These are phyloP conservation scores for Aureobasidium vineae DNA, from an alignment of 2,329 filamentous ascomycete species.

Conservation along the genomic window DNA sequence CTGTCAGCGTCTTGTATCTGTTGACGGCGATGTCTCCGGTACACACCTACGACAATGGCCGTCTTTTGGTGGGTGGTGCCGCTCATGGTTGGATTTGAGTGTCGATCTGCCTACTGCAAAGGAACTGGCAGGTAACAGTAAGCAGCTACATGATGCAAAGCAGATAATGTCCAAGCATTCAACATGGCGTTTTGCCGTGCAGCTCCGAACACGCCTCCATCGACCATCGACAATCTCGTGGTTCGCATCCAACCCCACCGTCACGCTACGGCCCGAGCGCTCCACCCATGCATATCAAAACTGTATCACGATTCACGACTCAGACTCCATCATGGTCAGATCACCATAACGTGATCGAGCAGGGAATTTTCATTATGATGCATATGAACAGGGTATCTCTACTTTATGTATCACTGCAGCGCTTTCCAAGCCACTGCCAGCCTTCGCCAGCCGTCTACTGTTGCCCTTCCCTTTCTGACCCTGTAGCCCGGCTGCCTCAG, in stretches of 20 bases:
- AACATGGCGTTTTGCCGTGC: conserved; percentile 7
- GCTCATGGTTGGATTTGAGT: conserved; percentile 1
- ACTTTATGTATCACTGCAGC: conserved; percentile 13
- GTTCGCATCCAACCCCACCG: conserved; percentile 3
- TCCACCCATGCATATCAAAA: conserved; percentile 9
- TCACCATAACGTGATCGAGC: conserved; percentile 5
- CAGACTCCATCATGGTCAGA: neutral
- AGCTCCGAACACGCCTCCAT: neutral
- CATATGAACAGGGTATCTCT: conserved; percentile 19
- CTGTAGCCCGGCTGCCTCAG: conserved; percentile 49
- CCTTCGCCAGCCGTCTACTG: conserved; percentile 50
- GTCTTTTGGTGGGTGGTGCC: conserved; percentile 41
- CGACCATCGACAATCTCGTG: conserved; percentile 4
- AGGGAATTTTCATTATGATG: conserved; percentile 19
- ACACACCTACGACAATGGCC: conserved; percentile 55
- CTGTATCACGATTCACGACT: neutral
- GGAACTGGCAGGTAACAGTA: conserved; percentile 8
- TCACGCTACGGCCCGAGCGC: conserved; percentile 10
- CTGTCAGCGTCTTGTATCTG: conserved; percentile 22
- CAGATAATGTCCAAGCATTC: conserved; percentile 17
- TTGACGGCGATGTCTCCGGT: neutral
- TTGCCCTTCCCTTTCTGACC: conserved; percentile 48
- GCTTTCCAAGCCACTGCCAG: conserved; percentile 60
- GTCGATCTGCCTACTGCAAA: conserved; percentile 2
- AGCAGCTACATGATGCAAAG: conserved; percentile 14